Evolutionary conservation across 176 grass and related monocot genomes (phyloP), one percentile per base, ranked within the genome.

Genomic region (Carex parvula): DNA sequence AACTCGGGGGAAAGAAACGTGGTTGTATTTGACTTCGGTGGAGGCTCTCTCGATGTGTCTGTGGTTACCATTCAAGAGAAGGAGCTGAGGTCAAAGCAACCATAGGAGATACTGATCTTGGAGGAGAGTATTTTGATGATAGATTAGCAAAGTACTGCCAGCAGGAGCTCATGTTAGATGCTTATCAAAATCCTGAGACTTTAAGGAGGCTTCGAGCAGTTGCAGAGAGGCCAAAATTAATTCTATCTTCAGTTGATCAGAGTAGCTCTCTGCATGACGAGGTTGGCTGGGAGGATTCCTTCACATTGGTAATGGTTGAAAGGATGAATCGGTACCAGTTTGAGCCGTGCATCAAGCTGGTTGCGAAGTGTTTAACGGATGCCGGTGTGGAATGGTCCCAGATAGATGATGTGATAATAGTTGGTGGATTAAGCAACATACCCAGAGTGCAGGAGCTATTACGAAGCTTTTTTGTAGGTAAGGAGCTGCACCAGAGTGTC

Each of bases 181-280:
- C 41, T 22, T 5, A 73, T 6, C 1, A 74, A 21, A 74, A 74
- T 74, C 42, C 44, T 7, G 20, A 74, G 44, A 44, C 11, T 74
- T 74, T 74, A 14, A 52, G 44, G 46, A 74, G 44, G 20, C 42
- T 26, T 52, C 42, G 20, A 74, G 44, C n/a, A 14, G 44, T 74
- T 53, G 11, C 44, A 13, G 44, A 52, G 18, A 73, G 41, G 42
- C n/a, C 70, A 13, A 73, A 73, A 24, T 1, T 48, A 16, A 50
- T 72, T 72, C 70, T 52, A 50, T 73, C 70, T 73, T 73, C 70
- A 46, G n/a, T 10, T 50, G 70, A 73, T 73, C 42, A 50, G 70
- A 22, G 42, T n/a, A 70, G 32, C 67, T 70, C 35, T 22, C 42
- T 50, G 20, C 8, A 22, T 24, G 39, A 22, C 20, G 9, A 50